Base-by-base conservation (phyloP, 768 basidiomycete species). In the Boletus reticulatus region DNA sequence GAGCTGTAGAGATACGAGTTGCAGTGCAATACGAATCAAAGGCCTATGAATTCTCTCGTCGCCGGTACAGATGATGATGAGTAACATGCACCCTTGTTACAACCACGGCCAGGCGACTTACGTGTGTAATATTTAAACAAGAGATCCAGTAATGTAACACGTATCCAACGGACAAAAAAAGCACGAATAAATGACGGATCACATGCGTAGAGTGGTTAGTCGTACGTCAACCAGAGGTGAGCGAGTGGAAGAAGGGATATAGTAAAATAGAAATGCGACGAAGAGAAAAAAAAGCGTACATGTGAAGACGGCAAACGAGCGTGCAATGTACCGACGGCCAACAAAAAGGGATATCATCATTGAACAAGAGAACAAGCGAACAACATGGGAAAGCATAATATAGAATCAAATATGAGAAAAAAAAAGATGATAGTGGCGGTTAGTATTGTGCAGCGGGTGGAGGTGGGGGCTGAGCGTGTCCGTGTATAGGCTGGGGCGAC, bases 381-480 rank as follows among this genome's bases (percentile, higher is more conserved):
- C 22, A 16, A 38, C 8, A 24, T 6, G 44, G 13, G 1, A n/a
- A 19, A 16, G 48, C 44, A 56, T 58, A 53, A 65, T 65, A 62
- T 34, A 16, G 53, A 48, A 64, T 58, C 48, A 65, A 65, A 62
- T 65, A 64, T 13, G 47, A 38, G 16, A 5, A 32, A 50, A 43
- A 41, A 8, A 22, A 22, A 50, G 8, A 61, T 34, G 37, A 32
- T 24, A 39, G 7, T 29, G 29, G 9, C 29, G 6, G 19, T 41
- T 42, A 67, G 32, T 65, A 66, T 50, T 53, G 60, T 17, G 56
- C 29, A 3, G 58, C 60, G 1, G 56, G 51, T 1, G 59, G 69
- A 0, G 59, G 62, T 0, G 55, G 53, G 2, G 48, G 49, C 14
- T 50, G 51, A 17, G 14, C 11, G 24, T 56, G 56, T 1, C 48